Evolutionary conservation across 352 stramenopile genomes (phyloP).

Genomic region (Hyaloperonospora arabidopsidis): DNA sequence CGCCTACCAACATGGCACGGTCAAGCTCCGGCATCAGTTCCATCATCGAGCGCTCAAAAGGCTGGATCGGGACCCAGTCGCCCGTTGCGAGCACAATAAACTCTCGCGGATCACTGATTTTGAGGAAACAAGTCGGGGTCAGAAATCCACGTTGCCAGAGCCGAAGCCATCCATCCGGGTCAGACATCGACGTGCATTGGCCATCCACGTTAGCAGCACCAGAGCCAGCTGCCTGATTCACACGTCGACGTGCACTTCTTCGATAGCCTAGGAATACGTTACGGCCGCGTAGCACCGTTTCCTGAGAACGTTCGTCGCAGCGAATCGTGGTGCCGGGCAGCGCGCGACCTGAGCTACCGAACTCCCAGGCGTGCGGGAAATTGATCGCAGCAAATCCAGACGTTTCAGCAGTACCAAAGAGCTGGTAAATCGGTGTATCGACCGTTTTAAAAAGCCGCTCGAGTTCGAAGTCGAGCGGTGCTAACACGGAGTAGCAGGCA

Average conservation of each 20-base stretch:
- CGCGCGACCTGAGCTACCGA: conserved; percentile 56
- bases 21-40: conserved; percentile 49
- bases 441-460: conserved; percentile 79
- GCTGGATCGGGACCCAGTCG: conserved; percentile 60
- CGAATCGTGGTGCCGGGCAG: conserved; percentile 48
- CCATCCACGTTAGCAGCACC: conserved; percentile 12
- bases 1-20: conserved; percentile 59
- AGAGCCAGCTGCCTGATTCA: conserved; percentile 4
- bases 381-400: conserved; percentile 67
- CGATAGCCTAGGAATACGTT: conserved; percentile 74
- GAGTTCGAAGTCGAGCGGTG: conserved; percentile 71
- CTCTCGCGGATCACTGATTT: conserved; percentile 54
- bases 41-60: conserved; percentile 49
- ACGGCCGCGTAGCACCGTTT: conserved; percentile 54
- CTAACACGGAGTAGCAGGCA: conserved; percentile 67
- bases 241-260: conserved; percentile 5
- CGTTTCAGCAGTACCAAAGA: conserved; percentile 60
- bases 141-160: conserved; percentile 54
- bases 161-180: conserved; percentile 44
- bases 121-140: conserved; percentile 64
- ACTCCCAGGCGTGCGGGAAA: conserved; percentile 64
- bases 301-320: conserved; percentile 54
- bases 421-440: conserved; percentile 74
- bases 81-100: conserved; percentile 70
- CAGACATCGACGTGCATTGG: conserved; percentile 12